These are phyloP conservation scores for Aspergillus jensenii DNA, from an alignment of 2,329 filamentous ascomycete genomes.

Conservation along the genomic window DNA sequence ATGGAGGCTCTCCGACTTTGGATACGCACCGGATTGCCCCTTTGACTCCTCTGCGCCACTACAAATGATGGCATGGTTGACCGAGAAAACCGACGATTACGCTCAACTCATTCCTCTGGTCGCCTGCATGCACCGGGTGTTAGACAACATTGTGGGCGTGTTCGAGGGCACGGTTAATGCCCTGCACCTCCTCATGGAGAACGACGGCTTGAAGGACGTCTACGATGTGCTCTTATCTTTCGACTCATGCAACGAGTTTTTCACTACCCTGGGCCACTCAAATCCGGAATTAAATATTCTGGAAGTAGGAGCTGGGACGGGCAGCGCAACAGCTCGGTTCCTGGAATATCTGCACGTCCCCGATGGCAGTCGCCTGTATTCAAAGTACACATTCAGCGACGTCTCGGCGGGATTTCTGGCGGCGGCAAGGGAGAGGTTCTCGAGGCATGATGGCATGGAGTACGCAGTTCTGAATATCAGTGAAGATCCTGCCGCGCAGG, in stretches of 20 bases:
- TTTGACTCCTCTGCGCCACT: background rate
- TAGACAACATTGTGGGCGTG: background rate
- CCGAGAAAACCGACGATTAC: background rate
- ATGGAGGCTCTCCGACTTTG: background rate
- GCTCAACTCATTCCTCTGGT: background rate
- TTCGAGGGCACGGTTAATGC: background rate
- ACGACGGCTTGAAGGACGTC: background rate
- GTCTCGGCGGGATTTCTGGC: constrained; percentile 32
- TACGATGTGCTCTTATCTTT: background rate
- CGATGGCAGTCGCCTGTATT: constrained; percentile 1
- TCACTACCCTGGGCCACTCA: constrained; percentile 4
- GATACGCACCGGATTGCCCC: background rate
- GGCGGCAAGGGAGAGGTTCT: constrained; percentile 26
- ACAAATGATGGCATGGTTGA: background rate
- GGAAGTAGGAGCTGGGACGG: constrained; percentile 12
- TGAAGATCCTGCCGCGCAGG: constrained; percentile 27
- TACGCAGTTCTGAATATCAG: constrained; percentile 33
- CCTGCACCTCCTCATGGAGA: background rate
- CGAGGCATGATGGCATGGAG: constrained; percentile 23
- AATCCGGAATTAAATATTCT: constrained; percentile 8
- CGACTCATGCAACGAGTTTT: background rate
- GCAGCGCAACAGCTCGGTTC: background rate
- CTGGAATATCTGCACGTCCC: background rate
- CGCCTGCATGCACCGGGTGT: background rate
- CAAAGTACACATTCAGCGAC: constrained; percentile 31